A percentile compares a stretch with the other conserved stretches of the same genome.
Conservation (phyloP, 129 eudicot genomes). For the sunflower (Helianthus annuus) region HanXRQr2.0-SUNRISE NC_035438.2:21102833-21103332, state of each 20-base stretch:
- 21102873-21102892: too few species aligned
- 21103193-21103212: constrained; percentile 17
- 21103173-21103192: constrained; percentile 19
- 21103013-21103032: neutral
- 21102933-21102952: too few species aligned
- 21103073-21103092: neutral
- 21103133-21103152: constrained; percentile 14
- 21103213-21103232: neutral
- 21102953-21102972: neutral
- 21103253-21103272: neutral
- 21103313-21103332: neutral
- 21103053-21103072: neutral
- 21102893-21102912: too few species aligned
- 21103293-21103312: neutral
- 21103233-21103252: too few species aligned
- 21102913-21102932: too few species aligned
- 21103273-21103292: neutral
- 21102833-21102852: too few species aligned
- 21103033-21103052: neutral
- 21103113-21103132: constrained; percentile 18
- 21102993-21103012: neutral
- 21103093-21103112: neutral
- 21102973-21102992: neutral
- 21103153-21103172: constrained; percentile 5
- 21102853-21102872: too few species aligned